A percentile compares a stretch with the other conserved stretches of the same genome.
Evolutionary conservation across 805 yeast species (phyloP).

Genomic region (Ogataea pilisensis): DNA sequence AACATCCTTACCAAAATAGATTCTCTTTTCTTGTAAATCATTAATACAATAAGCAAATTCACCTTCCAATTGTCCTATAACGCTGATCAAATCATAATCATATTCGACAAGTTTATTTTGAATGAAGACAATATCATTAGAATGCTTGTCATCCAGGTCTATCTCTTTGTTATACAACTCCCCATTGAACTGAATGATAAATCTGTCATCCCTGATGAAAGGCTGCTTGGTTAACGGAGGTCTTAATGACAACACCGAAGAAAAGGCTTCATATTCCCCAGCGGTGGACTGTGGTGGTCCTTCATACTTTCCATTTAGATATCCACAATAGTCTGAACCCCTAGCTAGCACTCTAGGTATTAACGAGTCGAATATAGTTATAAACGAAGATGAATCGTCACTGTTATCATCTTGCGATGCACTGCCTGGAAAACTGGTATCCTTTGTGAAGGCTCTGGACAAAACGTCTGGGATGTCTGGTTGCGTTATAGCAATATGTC

Average conservation of each 20-base stretch:
- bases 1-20: slow-evolving; percentile 81
- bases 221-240: slow-evolving; percentile 82
- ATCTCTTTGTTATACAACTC: slow-evolving; percentile 71
- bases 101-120: slow-evolving; percentile 29
- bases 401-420: no score
- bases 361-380: slow-evolving; percentile 30
- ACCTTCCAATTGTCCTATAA: slow-evolving; percentile 55
- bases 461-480: slow-evolving; percentile 10
- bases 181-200: slow-evolving; percentile 79
- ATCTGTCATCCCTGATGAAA: slow-evolving; percentile 30
- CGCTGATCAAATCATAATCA: slow-evolving; percentile 34
- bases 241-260: slow-evolving; percentile 79
- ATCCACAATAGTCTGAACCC: slow-evolving; percentile 58
- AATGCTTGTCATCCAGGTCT: slow-evolving; percentile 18
- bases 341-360: slow-evolving; percentile 47
- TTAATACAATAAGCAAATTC: slow-evolving; percentile 71
- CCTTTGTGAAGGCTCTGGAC: no score
- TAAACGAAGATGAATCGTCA: no score
- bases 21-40: slow-evolving; percentile 35
- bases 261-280: slow-evolving; percentile 38
- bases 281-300: background rate
- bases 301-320: slow-evolving; percentile 16
- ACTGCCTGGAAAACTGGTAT: slow-evolving; percentile 16
- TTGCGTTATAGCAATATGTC: no score
- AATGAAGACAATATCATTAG: slow-evolving; percentile 65